Percentiles rank a stretch among this genome's conserved stretches.
Conservation (phyloP, 805 yeast species). For the Kazachstania kunashirensis region DNA sequence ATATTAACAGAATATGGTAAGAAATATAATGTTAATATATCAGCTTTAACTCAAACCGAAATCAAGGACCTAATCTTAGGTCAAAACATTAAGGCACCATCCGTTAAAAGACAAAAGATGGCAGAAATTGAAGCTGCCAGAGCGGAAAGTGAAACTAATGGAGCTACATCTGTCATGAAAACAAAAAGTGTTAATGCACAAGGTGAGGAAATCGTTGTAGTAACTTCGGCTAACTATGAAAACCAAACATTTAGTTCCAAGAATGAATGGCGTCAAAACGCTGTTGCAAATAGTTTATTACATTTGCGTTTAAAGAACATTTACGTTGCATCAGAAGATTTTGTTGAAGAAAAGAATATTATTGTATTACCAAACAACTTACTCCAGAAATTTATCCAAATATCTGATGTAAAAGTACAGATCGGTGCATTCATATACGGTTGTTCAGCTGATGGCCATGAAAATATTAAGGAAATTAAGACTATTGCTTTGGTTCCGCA, state of each 20-base stretch:
- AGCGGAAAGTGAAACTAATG: constrained; percentile 30
- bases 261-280: constrained; percentile 85
- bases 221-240: constrained; percentile 83
- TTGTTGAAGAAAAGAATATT: constrained; percentile 47
- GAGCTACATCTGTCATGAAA: constrained; percentile 62
- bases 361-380: constrained; percentile 78
- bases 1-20: constrained; percentile 77
- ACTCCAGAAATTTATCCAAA: constrained; percentile 63
- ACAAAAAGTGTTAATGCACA: constrained; percentile 82
- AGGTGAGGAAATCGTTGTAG: constrained; percentile 93
- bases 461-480: constrained; percentile 65
- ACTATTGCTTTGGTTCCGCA: constrained; percentile 81
- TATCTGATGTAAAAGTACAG: constrained; percentile 73
- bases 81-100: constrained; percentile 86
- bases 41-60: constrained; percentile 84
- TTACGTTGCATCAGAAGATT: constrained; percentile 61
- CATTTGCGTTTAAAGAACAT: constrained; percentile 67
- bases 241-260: constrained; percentile 73
- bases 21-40: constrained; percentile 76
- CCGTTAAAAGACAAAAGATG: constrained; percentile 74
- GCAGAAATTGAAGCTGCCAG: constrained; percentile 55
- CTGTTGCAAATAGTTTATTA: constrained; percentile 65
- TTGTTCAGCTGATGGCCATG: constrained; percentile 59
- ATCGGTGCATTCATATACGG: constrained; percentile 80
- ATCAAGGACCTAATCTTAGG: constrained; percentile 90